Percentiles rank a stretch among this genome's conserved stretches.
Evolutionary conservation across 1,284 basidiomycete genomes (phyloP).

Genomic region (Sanghuangporus baumii): DNA sequence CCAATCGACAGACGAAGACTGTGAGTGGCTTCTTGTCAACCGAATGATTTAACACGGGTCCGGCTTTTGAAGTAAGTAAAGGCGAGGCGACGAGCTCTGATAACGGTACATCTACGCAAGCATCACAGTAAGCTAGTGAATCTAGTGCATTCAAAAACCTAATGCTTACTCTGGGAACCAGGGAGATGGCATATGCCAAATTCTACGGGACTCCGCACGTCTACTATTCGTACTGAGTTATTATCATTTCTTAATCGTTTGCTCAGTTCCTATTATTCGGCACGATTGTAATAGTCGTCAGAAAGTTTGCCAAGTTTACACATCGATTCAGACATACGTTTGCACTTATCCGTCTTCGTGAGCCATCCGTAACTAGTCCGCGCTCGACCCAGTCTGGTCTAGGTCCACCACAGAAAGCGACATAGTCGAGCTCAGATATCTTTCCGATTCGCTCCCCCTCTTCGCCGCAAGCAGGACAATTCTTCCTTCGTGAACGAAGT

Average conservation of each 20-base stretch:
- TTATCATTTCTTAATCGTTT: slow-evolving; percentile 30
- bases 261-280: slow-evolving; percentile 37
- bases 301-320: neutral
- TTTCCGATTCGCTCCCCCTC: slow-evolving; percentile 36
- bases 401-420: slow-evolving; percentile 71
- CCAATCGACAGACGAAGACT: slow-evolving; percentile 76
- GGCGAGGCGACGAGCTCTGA: slow-evolving; percentile 57
- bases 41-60: neutral
- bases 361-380: slow-evolving; percentile 39
- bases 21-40: slow-evolving; percentile 23
- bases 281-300: neutral
- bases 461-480: slow-evolving; percentile 59
- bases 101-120: slow-evolving; percentile 62
- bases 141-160: neutral
- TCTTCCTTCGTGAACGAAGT: slow-evolving; percentile 59
- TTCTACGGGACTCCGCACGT: slow-evolving; percentile 80
- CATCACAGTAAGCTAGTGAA: neutral
- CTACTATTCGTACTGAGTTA: slow-evolving; percentile 50
- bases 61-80: too few species aligned
- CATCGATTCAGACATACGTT: slow-evolving; percentile 31
- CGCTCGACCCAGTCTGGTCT: slow-evolving; percentile 55
- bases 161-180: slow-evolving; percentile 65
- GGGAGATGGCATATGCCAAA: slow-evolving; percentile 85
- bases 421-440: slow-evolving; percentile 62
- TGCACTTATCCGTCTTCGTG: slow-evolving; percentile 38